These are phyloP conservation scores for Podaxis sp. DNA, from an alignment of 768 basidiomycete genomes.

Conservation along the genomic window DNA sequence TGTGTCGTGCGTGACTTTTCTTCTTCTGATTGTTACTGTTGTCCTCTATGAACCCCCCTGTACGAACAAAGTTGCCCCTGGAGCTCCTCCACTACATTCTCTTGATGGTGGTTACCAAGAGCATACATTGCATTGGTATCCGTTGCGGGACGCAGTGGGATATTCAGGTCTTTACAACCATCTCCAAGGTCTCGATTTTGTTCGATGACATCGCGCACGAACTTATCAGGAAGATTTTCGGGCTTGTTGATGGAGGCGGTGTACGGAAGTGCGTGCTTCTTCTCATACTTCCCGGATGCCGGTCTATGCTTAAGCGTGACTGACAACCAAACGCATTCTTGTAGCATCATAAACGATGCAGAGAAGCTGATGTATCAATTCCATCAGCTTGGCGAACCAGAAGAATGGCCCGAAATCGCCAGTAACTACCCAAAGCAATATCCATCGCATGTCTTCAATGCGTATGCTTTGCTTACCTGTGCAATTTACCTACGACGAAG, in stretches of 20 bases:
- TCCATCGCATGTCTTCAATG: slow-evolving; percentile 1
- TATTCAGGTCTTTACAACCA: background rate
- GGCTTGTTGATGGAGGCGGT: background rate
- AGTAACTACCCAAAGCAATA: slow-evolving; percentile 1
- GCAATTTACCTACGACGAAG: background rate
- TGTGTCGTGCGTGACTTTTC: background rate
- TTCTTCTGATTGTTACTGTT: no score
- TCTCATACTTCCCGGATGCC: background rate
- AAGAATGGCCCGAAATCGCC: background rate
- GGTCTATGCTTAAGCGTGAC: background rate
- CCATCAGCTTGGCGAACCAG: background rate
- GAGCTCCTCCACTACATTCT: slow-evolving; percentile 4
- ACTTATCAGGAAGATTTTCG: background rate
- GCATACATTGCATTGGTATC: background rate
- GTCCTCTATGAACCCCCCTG: background rate
- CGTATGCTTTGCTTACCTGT: background rate
- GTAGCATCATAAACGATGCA: background rate
- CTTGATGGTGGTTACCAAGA: background rate
- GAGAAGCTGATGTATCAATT: slow-evolving; percentile 3
- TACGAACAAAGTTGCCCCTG: background rate
- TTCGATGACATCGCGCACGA: background rate
- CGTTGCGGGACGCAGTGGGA: background rate
- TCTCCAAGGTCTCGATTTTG: background rate
- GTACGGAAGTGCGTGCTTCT: background rate
- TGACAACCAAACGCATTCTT: background rate